Percentiles rank a stretch among this genome's conserved stretches.
Evolutionary conservation across 2,329 filamentous ascomycete species (phyloP).

Genomic region (Cladosporium sp.): DNA sequence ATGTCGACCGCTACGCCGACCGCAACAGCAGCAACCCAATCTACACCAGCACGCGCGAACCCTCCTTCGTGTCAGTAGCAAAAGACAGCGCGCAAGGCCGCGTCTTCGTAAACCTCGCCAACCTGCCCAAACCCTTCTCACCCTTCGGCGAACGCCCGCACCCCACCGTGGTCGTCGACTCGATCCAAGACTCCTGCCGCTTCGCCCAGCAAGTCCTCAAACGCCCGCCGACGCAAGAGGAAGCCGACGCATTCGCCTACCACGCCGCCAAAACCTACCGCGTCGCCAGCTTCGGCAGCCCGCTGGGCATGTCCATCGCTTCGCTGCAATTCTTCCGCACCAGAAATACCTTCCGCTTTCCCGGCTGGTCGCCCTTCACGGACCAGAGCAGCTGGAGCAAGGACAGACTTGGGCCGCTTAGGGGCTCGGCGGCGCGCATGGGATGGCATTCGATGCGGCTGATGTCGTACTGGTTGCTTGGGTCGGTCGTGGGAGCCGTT

Average conservation of each 20-base stretch:
- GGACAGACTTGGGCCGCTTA: slow-evolving; percentile 31
- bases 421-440: slow-evolving; percentile 31
- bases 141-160: slow-evolving; percentile 31
- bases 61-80: slow-evolving; percentile 16
- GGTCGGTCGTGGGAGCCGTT: slow-evolving; percentile 31
- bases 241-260: slow-evolving; percentile 39
- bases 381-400: slow-evolving; percentile 33
- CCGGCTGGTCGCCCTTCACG: slow-evolving; percentile 37
- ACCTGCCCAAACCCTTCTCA: slow-evolving; percentile 34
- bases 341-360: slow-evolving; percentile 35
- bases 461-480: slow-evolving; percentile 27
- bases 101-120: slow-evolving; percentile 32
- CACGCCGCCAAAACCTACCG: slow-evolving; percentile 36
- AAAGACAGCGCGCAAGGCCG: background rate
- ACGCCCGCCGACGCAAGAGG: slow-evolving; percentile 36
- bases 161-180: slow-evolving; percentile 24
- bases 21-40: slow-evolving; percentile 28
- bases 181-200: slow-evolving; percentile 28
- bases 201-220: slow-evolving; percentile 30
- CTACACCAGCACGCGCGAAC: slow-evolving; percentile 31
- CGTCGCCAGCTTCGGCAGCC: slow-evolving; percentile 36
- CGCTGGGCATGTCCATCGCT: slow-evolving; percentile 31
- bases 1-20: slow-evolving; percentile 36
- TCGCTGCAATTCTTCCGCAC: slow-evolving; percentile 33
- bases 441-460: slow-evolving; percentile 29